Conservation (phyloP, 768 basidiomycete species). For the Podaxis rugospora region DNA sequence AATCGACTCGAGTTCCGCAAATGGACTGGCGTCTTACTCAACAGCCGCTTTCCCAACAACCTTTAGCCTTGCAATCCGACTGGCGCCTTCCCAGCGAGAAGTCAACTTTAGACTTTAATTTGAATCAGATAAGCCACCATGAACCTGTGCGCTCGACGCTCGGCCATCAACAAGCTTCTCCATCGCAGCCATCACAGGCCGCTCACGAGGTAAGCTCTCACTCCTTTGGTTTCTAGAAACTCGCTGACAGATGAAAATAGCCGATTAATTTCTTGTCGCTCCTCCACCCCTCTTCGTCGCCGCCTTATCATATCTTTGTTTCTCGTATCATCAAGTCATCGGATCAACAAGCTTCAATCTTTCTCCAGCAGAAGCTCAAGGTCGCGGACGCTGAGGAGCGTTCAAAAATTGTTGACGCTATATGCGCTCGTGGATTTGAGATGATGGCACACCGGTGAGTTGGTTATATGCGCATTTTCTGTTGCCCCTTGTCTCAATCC, state of each 20-base stretch:
- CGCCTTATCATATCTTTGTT: constrained; percentile 80
- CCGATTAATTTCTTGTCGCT: constrained; percentile 88
- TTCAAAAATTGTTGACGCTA: constrained; percentile 82
- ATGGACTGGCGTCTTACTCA: constrained; percentile 37
- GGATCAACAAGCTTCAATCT: constrained; percentile 88
- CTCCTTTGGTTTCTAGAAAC: constrained; percentile 14
- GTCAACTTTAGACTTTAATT: constrained; percentile 21
- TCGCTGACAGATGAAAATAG: constrained; percentile 33
- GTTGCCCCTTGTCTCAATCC: constrained; percentile 6
- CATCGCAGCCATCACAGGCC: constrained; percentile 21
- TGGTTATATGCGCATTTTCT: background rate
- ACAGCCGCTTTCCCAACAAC: constrained; percentile 20
- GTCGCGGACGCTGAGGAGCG: constrained; percentile 77
- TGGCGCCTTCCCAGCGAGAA: constrained; percentile 42
- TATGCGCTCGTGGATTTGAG: constrained; percentile 78
- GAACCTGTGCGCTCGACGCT: constrained; percentile 26
- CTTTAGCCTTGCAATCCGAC: constrained; percentile 30
- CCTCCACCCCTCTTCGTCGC: constrained; percentile 80
- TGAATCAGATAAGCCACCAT: constrained; percentile 19
- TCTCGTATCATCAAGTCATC: constrained; percentile 84
- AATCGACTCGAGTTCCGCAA: constrained; percentile 20
- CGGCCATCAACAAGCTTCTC: constrained; percentile 25
- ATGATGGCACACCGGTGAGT: constrained; percentile 87
- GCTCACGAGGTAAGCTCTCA: constrained; percentile 47
- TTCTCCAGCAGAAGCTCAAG: constrained; percentile 87